phyloP scores from a whole-genome alignment of 2,329 filamentous ascomycete species.

The Aspergillus sp. region DNA sequence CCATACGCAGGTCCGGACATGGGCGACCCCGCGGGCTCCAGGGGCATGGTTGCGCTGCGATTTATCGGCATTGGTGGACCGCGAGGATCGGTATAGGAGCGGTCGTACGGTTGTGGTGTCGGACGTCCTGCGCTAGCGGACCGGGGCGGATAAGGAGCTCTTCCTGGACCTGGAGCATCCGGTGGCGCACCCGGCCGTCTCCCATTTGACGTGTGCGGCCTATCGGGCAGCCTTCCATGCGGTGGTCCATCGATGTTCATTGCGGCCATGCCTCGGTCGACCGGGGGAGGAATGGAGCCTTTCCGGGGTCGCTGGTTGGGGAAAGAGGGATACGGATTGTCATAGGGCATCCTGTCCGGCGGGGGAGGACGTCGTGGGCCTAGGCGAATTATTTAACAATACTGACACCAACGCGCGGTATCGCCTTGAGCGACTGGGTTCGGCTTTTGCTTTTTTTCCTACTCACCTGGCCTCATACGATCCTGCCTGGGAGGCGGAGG shows the following conservation, averaged over 20 bases:
- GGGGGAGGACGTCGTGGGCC: slow-evolving; percentile 25
- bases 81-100: slow-evolving; percentile 20
- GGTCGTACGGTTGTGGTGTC: slow-evolving; percentile 10
- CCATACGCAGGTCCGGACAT: slow-evolving; percentile 11
- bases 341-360: slow-evolving; percentile 34
- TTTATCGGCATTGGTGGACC: slow-evolving; percentile 18
- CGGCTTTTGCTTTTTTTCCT: background rate
- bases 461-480: slow-evolving; percentile 28
- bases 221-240: slow-evolving; percentile 15
- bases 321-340: slow-evolving; percentile 44
- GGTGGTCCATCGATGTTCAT: slow-evolving; percentile 30
- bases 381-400: slow-evolving; percentile 8
- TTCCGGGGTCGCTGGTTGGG: slow-evolving; percentile 11
- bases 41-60: slow-evolving; percentile 33
- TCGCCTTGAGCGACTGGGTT: too few relatives aligned
- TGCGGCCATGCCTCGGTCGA: slow-evolving; percentile 34
- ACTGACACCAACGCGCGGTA: slow-evolving; percentile 3
- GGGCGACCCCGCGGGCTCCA: slow-evolving; percentile 8
- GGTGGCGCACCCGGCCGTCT: slow-evolving; percentile 24
- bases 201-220: slow-evolving; percentile 34
- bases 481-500: slow-evolving; percentile 21
- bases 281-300: slow-evolving; percentile 20
- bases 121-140: slow-evolving; percentile 20
- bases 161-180: slow-evolving; percentile 16
- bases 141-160: slow-evolving; percentile 16